Evolutionary conservation across 768 basidiomycete species (phyloP), one percentile per base, ranked within the genome.

Genomic region (Serendipita vermifera): DNA sequence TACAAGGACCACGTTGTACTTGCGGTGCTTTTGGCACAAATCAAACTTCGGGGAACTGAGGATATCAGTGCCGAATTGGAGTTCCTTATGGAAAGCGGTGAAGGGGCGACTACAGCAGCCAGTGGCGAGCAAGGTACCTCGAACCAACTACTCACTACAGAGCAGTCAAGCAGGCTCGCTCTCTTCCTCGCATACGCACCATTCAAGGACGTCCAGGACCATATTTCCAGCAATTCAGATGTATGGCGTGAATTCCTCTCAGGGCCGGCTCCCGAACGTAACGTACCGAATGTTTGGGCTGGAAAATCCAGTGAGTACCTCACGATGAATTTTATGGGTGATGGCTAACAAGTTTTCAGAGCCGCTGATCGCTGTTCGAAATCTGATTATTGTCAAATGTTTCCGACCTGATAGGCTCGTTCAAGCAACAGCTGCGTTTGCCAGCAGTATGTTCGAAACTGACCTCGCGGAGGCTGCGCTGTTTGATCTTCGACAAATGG

Each of bases 1-100:
- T 85, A 97, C 65, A 78, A 81, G 9, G 96, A 99, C 63, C 85
- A 93, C 59, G 75, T 93, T 36, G 85, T 96, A 75, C 78, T 98
- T 40, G 91, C 89, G 2, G 81, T 94, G 11, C 79, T 92, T 17
- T 77, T 99, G 29, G 85, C 90, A 0, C 91, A 94, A 65, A 83
- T 94, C 59, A 90, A 90, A 66, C 67, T 93, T 14, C 80, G 87
- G 39, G 83, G 85, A 15, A 63, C 80, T 14, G 86, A 87, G 64
- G 87, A 89, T 40, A 83, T 88, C 38, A 67, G 72, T 2, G 88
- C 93, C 17, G 93, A 94, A 64, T 67, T 94, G 17, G 91, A 96
- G 64, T 89, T 91, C 70, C 70, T 97, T n/a, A 73, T 97, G 38
- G 93, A 98, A 65, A 84, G 86, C 61, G 84, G 87, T 3, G 85